Evolutionary conservation across 2,329 filamentous ascomycete species (phyloP), one percentile per base, ranked within the genome.

Genomic region (Aspergillus udagawae): DNA sequence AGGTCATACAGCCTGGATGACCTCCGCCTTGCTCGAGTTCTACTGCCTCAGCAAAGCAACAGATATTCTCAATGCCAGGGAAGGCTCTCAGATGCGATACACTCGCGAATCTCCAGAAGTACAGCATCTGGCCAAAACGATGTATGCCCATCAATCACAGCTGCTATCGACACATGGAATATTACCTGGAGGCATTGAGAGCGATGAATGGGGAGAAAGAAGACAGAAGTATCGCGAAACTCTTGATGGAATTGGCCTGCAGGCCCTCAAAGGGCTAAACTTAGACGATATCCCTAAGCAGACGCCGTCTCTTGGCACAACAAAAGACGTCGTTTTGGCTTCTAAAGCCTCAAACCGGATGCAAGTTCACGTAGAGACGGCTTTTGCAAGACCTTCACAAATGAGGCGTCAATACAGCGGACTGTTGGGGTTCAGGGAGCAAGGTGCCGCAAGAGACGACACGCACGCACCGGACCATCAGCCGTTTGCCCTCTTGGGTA

Each of bases 11-110:
- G 71, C 73, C 38, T 66, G 78, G 48, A 73, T 79, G 71, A 77
- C 77, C 17, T 67, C 75, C 14, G 74, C 77, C 1, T 63, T 79
- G 14, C 67, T 79, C 4, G 77, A 79, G 55, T 78, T 77, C 55
- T 79, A 76, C 58, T 78, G 75, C 51, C 63, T 74, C 14, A 76
- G 65, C 38, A 72, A 73, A 54, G 77, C 77, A n/a, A 72, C 73
- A 23, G 77, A 79, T 47, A 69, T 77, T 50, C 68, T 79, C 41
- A 79, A 79, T 65, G 67, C 69, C 9, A 70, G 75, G 35, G 57
- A 67, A 28, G 72, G 73, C 35, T 72, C 68, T 14, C 63, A 63
- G 23, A 65, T 64, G 52, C 64, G 59, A 20, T 78, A 71, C 64
- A 75, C 72, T 27, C 74, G 72, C 8, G 68, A 77, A 7, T 78